Percentiles rank a stretch among this genome's conserved stretches.
These are phyloP conservation scores for Ophiostoma ulmi DNA, from an alignment of 2,329 filamentous ascomycete species.

Conservation along the genomic window DNA sequence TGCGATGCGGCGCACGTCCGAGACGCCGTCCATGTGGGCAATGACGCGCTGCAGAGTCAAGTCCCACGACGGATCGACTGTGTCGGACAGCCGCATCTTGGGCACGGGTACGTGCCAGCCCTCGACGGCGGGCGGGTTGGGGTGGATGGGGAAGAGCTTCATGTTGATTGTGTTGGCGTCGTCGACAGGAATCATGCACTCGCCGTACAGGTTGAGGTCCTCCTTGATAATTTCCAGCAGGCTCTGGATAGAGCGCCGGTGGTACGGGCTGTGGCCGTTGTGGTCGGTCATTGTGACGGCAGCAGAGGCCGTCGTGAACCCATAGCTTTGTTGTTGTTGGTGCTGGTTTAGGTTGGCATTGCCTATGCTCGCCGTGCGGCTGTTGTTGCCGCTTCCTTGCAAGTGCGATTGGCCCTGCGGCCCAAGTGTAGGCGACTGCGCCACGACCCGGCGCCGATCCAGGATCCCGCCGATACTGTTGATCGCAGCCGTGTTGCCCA, in stretches of 20 bases:
- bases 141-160: conserved; percentile 84
- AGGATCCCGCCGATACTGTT: conserved; percentile 19
- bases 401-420: conserved; percentile 32
- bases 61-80: conserved; percentile 67
- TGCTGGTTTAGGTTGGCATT: background rate
- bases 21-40: conserved; percentile 82
- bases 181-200: conserved; percentile 97
- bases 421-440: conserved; percentile 44
- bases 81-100: conserved; percentile 59
- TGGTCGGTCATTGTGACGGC: conserved; percentile 11
- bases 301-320: conserved; percentile 30
- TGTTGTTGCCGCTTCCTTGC: conserved; percentile 34
- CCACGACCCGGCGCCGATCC: conserved; percentile 15
- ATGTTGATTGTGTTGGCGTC: conserved; percentile 93
- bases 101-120: conserved; percentile 86
- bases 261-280: conserved; percentile 25
- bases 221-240: conserved; percentile 75
- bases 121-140: conserved; percentile 69
- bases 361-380: conserved; percentile 31
- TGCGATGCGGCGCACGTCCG: conserved; percentile 82
- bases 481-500: conserved; percentile 14
- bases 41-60: conserved; percentile 75
- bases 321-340: conserved; percentile 22
- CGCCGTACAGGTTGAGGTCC: conserved; percentile 92
- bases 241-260: conserved; percentile 69